Evolutionary conservation across 768 basidiomycete species (phyloP), one percentile per base, ranked within the genome.

Genomic region (Tulasnella sp.): DNA sequence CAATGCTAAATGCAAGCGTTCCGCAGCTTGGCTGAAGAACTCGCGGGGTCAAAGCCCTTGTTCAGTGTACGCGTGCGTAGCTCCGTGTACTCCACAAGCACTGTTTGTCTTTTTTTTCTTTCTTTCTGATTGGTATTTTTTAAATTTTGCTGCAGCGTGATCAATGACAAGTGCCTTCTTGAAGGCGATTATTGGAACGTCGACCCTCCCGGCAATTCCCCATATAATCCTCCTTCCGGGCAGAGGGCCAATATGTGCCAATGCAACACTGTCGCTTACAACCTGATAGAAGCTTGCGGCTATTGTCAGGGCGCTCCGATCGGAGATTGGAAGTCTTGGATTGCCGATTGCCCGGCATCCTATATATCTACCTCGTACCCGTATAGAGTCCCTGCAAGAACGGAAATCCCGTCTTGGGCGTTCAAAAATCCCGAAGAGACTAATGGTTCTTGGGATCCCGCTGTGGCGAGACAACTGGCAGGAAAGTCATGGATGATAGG

Each of bases 241-340:
- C 28, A 64, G 7, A 64, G 3, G 20, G 60, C n/a, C 60, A 80
- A 42, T 24, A 22, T 18, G 28, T 80, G 79, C 74, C 72, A 60
- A 31, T 80, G 80, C 50, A 80, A 76, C 54, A 76, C 80, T 42
- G 80, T 80, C 37, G 34, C 44, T 4, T 80, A 80, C 31, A 64
- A 41, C 40, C 8, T 80, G 5, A 46, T 80, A 24, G 48, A 75
- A 34, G 80, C 80, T 7, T 80, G 80, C 80, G 41, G 9, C 16
- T 46, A n/a, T 48, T 80, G 80, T 44, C 80, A 80, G 41, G 75
- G 58, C 18, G 73, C 48, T 28, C n/a, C 0, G 11, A 76, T 75
- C 5, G 41, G 44, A 9, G 46, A 44, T 6, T 80, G 80, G 80
- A 42, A 22, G 6, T 31, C n/a, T 34, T 76, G 80, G 80, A 76